Base-by-base conservation (phyloP, 495 filamentous ascomycete genomes). In the Penicillium soppii region DNA sequence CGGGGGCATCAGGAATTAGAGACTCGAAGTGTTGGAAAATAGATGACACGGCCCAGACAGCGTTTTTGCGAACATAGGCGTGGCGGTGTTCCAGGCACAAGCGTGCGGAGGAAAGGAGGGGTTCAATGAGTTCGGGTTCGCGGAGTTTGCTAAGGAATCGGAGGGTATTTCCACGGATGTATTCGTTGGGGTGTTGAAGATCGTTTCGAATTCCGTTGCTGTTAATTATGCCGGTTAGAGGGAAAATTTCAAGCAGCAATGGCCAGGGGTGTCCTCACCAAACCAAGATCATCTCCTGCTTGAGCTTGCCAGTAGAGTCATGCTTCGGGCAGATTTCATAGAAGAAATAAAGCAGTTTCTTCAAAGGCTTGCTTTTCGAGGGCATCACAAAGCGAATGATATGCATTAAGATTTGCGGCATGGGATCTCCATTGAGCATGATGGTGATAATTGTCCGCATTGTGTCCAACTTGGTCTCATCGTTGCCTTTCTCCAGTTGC, bases 351-450 rank as follows among this genome's bases (percentile, higher is more conserved):
- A 99, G 81, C 35, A 99, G 75, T 75, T 97, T 97, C 82, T 99
- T 99, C 60, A 99, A 76, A n/a, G 84, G 75, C 72, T 97, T 97
- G 73, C 86, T 90, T 76, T 89, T 96, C 49, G 90, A 92, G 1
- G 95, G 95, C 95, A 97, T 97, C 56, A 99, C 90, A 70, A 97
- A 97, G 69, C 94, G 88, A 74, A 99, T 97, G 64, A 99, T 97
- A 73, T 97, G 95, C 95, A 99, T 99, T 56, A 99, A 82, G 15
- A 99, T 81, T 59, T 89, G 84, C 32, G 90, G 84, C 87, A 97
- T 91, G 29, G 95, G 90, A 64, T 97, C 95, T 49, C 95, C 95
- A 66, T 97, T 99, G 62, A 99, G 84, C 92, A 97, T 95, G 68
- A 95, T 82, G 53, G 90, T 96, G 55, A 97, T 79, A 72, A 99